phyloP scores from a whole-genome alignment of 2,329 filamentous ascomycete species.

The Seiridium unicorne region DNA sequence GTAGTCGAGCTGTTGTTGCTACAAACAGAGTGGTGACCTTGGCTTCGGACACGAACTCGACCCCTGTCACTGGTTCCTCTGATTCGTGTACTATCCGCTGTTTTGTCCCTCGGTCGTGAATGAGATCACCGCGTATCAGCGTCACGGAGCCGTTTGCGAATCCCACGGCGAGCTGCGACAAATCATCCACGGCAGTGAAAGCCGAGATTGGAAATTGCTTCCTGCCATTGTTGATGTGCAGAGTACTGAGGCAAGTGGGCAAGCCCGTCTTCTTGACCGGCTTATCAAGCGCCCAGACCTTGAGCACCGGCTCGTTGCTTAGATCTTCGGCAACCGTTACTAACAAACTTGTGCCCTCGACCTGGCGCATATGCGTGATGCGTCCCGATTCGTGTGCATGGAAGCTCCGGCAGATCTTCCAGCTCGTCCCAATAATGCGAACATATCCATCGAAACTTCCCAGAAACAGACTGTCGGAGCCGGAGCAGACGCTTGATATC shows the following conservation, averaged over 20 bases:
- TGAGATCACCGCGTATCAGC: conserved; percentile 87
- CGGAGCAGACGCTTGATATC: conserved; percentile 80
- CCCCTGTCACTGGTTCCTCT: conserved; percentile 90
- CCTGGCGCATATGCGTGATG: conserved; percentile 89
- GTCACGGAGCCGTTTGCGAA: conserved; percentile 96
- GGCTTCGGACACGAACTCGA: conserved; percentile 68
- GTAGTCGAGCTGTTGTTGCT: conserved; percentile 82
- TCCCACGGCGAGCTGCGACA: conserved; percentile 90
- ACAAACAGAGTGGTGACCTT: conserved; percentile 80
- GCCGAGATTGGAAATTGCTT: conserved; percentile 95
- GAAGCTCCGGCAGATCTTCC: conserved; percentile 86
- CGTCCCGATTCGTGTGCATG: conserved; percentile 77
- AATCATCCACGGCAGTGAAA: conserved; percentile 81
- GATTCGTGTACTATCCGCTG: conserved; percentile 96
- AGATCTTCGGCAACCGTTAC: conserved; percentile 88
- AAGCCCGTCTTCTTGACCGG: conserved; percentile 89
- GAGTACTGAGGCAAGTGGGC: conserved; percentile 82
- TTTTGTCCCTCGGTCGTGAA: conserved; percentile 91
- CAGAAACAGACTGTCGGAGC: conserved; percentile 85
- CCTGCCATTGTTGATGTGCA: conserved; percentile 84
- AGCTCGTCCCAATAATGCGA: conserved; percentile 81
- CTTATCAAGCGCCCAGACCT: conserved; percentile 97
- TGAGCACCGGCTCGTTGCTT: conserved; percentile 81
- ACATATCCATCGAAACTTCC: conserved; percentile 83
- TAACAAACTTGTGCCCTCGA: conserved; percentile 81